Evolutionary conservation across 1,139 yeast species (phyloP).

Genomic region (Arxiozyma heterogenica): DNA sequence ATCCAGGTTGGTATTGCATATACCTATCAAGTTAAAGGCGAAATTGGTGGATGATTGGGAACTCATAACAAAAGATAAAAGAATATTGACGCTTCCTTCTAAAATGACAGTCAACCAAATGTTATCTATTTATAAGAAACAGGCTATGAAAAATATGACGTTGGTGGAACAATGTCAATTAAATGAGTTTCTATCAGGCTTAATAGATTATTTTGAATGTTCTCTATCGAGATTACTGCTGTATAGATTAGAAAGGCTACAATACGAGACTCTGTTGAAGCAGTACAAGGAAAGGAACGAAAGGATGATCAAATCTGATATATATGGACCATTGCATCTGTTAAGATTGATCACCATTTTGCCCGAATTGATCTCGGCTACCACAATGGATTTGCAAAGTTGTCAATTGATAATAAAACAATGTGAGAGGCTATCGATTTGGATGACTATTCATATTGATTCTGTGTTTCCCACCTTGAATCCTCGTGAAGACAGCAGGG

Average conservation of each 20-base stretch:
- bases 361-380: conserved; percentile 15
- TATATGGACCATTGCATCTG: conserved; percentile 75
- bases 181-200: conserved; percentile 60
- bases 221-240: conserved; percentile 63
- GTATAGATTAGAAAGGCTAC: conserved; percentile 79
- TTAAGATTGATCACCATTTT: conserved; percentile 57
- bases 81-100: conserved; percentile 55
- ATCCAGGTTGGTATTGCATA: conserved; percentile 45
- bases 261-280: conserved; percentile 39
- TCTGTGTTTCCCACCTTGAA: conserved; percentile 6
- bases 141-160: conserved; percentile 19
- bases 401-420: conserved; percentile 23
- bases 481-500: not conserved
- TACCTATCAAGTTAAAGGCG: conserved; percentile 61
- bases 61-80: conserved; percentile 67
- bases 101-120: conserved; percentile 43
- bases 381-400: conserved; percentile 74
- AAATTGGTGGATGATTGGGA: conserved; percentile 91
- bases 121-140: conserved; percentile 36
- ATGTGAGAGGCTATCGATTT: conserved; percentile 21
- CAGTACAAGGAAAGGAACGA: not conserved
- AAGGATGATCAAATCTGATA: conserved; percentile 2
- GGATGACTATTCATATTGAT: conserved; percentile 19
- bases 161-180: conserved; percentile 45
- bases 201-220: conserved; percentile 69